Evolutionary conservation across 306 rosid species (phyloP).

Genomic region (Quercus variabilis): DNA sequence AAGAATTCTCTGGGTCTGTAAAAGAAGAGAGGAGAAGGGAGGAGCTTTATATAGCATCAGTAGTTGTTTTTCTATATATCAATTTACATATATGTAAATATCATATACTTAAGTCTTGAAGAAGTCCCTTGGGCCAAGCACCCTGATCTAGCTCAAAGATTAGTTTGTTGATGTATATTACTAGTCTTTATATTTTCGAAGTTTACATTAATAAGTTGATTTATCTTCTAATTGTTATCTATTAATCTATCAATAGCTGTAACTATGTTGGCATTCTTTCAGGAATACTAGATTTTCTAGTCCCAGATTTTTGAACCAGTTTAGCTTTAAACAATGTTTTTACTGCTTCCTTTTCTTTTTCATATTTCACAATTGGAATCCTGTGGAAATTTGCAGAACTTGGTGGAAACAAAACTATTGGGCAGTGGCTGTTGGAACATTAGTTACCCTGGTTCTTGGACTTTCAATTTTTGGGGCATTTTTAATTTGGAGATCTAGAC

Average conservation of each 20-base stretch:
- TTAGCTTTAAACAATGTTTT: background rate
- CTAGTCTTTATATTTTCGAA: background rate
- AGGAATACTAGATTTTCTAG: background rate
- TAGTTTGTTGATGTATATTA: background rate
- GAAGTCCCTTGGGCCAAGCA: background rate
- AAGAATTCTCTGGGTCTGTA: background rate
- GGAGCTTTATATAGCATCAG: background rate
- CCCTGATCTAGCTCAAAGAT: background rate
- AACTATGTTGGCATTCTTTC: background rate
- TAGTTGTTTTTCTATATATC: background rate
- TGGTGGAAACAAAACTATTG: conserved; percentile 54
- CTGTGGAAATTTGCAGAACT: conserved; percentile 49
- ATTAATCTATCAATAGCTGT: background rate
- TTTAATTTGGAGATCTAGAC: conserved; percentile 60
- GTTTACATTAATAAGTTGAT: background rate
- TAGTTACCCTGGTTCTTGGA: conserved; percentile 46
- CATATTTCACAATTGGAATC: background rate
- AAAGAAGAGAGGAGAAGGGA: background rate
- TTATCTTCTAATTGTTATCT: background rate
- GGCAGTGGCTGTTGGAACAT: conserved; percentile 39
- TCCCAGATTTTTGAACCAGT: background rate
- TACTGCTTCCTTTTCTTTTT: background rate
- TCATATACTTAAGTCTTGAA: background rate
- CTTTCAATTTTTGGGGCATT: conserved; percentile 46
- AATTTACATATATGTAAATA: background rate